Evolutionary conservation across 495 filamentous ascomycete species (phyloP), one percentile per base, ranked within the genome.

Genomic region (Pseudevernia furfuracea): DNA sequence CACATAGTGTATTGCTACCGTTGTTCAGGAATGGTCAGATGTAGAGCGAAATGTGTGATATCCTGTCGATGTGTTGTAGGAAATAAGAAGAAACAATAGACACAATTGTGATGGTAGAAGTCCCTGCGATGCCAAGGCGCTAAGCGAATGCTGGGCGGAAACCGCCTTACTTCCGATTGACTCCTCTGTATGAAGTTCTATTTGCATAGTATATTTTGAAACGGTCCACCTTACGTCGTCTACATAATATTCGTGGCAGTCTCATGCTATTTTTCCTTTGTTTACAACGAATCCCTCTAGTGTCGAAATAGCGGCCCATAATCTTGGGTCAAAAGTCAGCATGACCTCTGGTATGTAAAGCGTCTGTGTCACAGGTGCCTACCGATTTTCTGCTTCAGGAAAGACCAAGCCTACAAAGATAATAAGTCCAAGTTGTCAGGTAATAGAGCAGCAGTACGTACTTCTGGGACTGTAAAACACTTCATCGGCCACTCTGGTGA

Each of bases 251-350:
- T 14, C 12, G 23, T 6, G 11, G 8, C 10, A 32, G 7, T 10
- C 28, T 75, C 74, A 81, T 68, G 78, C 73, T 66, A 89, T 88
- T 68, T 86, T 85, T 21, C 93, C 94, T 75, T 89, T 89, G 66
- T 96, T 95, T 4, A 96, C 87, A 15, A 97, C 90, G 74, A 98
- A 96, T 1, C 80, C 90, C 72, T 97, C 91, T 60, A 98, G 72
- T 5, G 84, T 89, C 64, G 91, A 87, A 66, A 96, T 85, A 59
- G 91, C 92, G 59, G 90, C 88, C 88, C 91, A 98, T 28, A 97
- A 70, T 34, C 52, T 55, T 55, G 19, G 2, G 21, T 41, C 21
- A 9, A 25, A 15, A 32, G 28, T 41, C 36, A 46, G 41, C 37
- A 41, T 28, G 37, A 25, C 23, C 5, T 36, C 25, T 28, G 21